phyloP scores from a whole-genome alignment of 2,329 filamentous ascomycete species.

The Colletotrichum scovillei region DNA sequence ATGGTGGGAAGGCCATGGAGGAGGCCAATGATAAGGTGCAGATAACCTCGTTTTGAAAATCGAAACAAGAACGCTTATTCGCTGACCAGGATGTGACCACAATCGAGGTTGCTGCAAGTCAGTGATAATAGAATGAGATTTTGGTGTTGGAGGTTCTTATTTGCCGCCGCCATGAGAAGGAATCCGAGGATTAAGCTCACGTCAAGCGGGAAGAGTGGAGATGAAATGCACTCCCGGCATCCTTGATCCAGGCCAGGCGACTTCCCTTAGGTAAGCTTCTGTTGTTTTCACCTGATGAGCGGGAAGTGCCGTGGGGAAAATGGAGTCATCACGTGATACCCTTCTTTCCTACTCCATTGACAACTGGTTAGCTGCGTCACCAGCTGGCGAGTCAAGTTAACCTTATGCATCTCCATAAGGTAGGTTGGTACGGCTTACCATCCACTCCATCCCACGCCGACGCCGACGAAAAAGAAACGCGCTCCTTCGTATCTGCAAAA shows the following conservation, averaged over 20 bases:
- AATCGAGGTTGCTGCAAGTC: constrained; percentile 1
- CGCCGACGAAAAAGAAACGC: constrained; percentile 9
- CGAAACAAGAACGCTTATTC: background rate
- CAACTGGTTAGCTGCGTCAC: background rate
- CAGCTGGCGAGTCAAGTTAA: background rate
- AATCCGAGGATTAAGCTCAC: constrained; percentile 21
- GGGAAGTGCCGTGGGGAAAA: background rate
- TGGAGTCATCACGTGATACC: background rate
- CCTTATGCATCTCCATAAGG: background rate
- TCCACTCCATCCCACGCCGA: background rate
- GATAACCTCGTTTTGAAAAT: background rate
- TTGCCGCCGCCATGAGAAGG: constrained; percentile 10
- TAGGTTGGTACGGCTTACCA: background rate
- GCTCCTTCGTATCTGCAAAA: constrained; percentile 14
- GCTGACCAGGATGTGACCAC: constrained; percentile 1
- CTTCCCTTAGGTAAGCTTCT: background rate
- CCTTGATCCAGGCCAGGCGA: background rate
- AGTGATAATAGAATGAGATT: background rate
- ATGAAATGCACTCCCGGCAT: background rate
- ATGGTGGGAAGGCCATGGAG: constrained; percentile 1
- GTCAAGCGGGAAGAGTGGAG: constrained; percentile 27
- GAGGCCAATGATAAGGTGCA: constrained; percentile 13
- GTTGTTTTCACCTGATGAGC: background rate
- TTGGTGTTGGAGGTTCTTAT: constrained; percentile 1
- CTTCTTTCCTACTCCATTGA: too few species aligned